Evolutionary conservation across 352 stramenopile species (phyloP).

Genomic region (Globisporangium uncinulatum): DNA sequence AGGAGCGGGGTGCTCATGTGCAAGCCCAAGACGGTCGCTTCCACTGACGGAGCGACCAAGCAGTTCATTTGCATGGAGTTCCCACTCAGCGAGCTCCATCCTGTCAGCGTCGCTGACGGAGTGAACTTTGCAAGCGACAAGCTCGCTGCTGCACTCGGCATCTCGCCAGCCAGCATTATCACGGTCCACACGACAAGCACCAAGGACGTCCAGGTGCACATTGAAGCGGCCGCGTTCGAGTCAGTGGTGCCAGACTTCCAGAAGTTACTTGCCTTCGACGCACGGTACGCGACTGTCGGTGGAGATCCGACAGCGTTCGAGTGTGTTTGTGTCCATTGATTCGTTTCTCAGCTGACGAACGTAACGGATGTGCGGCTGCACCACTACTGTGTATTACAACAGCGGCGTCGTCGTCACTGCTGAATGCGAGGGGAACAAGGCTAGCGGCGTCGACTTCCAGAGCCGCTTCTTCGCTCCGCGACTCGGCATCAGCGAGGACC

Average conservation of each 20-base stretch:
- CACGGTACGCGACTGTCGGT: no score
- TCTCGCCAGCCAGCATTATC: conserved; percentile 14
- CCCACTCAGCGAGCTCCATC: conserved; percentile 19
- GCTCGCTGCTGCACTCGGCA: conserved; percentile 15
- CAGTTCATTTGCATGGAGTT: conserved; percentile 58
- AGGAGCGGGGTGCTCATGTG: conserved; percentile 47
- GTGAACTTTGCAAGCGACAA: conserved; percentile 5
- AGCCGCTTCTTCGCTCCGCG: conserved; percentile 88
- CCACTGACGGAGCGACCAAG: conserved; percentile 11
- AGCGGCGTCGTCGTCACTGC: conserved; percentile 34
- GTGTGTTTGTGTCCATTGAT: no score
- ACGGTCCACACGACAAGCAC: conserved; percentile 12
- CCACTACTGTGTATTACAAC: no score
- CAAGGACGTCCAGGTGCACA: conserved; percentile 23
- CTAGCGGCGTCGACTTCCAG: conserved; percentile 33
- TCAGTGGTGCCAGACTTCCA: conserved; percentile 21
- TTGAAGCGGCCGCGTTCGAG: conserved; percentile 15
- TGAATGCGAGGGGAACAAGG: conserved; percentile 13
- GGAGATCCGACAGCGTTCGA: no score
- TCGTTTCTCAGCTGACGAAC: no score
- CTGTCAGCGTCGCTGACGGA: conserved; percentile 7
- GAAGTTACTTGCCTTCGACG: conserved; percentile 16
- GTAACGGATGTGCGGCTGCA: no score
- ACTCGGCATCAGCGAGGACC: conserved; percentile 89
- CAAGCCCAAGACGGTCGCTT: conserved; percentile 14